These are phyloP conservation scores for Phytophthora crassamura DNA, from an alignment of 352 stramenopile species.

Conservation along the genomic window DNA sequence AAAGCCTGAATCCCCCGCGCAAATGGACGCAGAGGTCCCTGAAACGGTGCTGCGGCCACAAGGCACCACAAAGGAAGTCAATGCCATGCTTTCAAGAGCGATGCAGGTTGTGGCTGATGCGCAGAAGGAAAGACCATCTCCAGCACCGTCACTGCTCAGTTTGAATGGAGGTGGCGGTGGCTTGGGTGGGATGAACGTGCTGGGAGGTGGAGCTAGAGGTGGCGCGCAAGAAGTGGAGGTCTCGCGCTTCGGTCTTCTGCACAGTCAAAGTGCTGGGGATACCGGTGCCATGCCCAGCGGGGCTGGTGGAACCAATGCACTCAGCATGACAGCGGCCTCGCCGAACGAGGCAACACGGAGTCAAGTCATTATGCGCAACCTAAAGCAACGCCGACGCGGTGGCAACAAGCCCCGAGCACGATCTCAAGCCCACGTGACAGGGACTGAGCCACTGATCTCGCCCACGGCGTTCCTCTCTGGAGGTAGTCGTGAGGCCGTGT, in stretches of 20 bases:
- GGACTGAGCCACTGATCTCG: slow-evolving; percentile 24
- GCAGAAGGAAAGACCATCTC: slow-evolving; percentile 26
- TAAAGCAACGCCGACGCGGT: slow-evolving; percentile 45
- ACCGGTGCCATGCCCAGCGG: slow-evolving; percentile 3
- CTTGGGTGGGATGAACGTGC: slow-evolving; percentile 14
- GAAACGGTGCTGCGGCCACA: slow-evolving; percentile 15
- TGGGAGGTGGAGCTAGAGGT: slow-evolving; percentile 15
- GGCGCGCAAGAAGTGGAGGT: slow-evolving; percentile 34
- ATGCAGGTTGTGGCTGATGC: slow-evolving; percentile 41
- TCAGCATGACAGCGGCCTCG: slow-evolving; percentile 16
- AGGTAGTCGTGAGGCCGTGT: slow-evolving; percentile 27
- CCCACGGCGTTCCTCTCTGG: slow-evolving; percentile 29
- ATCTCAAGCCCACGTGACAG: slow-evolving; percentile 33
- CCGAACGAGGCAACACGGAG: slow-evolving; percentile 39
- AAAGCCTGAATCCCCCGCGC: background rate
- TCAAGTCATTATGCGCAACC: slow-evolving; percentile 50
- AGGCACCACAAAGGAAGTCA: slow-evolving; percentile 37
- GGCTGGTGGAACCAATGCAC: background rate
- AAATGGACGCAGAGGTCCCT: slow-evolving; percentile 11
- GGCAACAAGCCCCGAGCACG: slow-evolving; percentile 40
- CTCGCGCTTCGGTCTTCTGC: slow-evolving; percentile 32
- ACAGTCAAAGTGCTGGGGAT: slow-evolving; percentile 31
- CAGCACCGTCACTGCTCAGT: slow-evolving; percentile 6
- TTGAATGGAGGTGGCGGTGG: slow-evolving; percentile 9
- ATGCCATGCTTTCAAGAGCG: slow-evolving; percentile 45